Evolutionary conservation across 2,329 filamentous ascomycete genomes (phyloP).

Genomic region (Pseudogymnoascus sp.): DNA sequence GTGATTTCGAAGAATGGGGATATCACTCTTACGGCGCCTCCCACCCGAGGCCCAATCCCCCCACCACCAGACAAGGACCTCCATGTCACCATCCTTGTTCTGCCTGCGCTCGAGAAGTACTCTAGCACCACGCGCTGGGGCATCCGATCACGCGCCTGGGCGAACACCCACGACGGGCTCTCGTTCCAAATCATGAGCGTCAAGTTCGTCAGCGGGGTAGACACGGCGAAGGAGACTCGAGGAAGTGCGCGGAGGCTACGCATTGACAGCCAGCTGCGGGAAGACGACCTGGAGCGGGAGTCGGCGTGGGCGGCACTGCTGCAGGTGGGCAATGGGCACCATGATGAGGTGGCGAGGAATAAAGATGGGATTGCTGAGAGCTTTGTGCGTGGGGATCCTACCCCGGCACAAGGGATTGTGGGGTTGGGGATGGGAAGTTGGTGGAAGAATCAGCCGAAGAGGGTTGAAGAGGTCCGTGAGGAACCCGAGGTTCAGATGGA

Average conservation of each 20-base stretch:
- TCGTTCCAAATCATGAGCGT: slow-evolving; percentile 79
- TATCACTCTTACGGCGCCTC: slow-evolving; percentile 44
- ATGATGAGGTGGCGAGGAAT: not conserved
- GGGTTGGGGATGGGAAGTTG: slow-evolving; percentile 11
- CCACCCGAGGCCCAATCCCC: slow-evolving; percentile 50
- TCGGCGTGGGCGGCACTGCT: not conserved
- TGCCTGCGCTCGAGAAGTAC: slow-evolving; percentile 74
- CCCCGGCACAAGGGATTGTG: not conserved
- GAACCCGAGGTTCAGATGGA: not conserved
- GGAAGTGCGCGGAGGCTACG: slow-evolving; percentile 31
- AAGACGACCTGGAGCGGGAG: slow-evolving; percentile 17
- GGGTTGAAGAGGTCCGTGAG: not conserved
- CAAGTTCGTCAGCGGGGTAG: slow-evolving; percentile 75
- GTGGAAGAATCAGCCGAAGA: slow-evolving; percentile 7
- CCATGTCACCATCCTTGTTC: slow-evolving; percentile 76
- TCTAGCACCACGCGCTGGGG: slow-evolving; percentile 67
- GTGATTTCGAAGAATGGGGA: slow-evolving; percentile 27
- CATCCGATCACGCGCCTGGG: slow-evolving; percentile 74
- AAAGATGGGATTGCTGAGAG: not conserved
- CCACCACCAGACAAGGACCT: slow-evolving; percentile 65
- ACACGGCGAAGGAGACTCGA: slow-evolving; percentile 36
- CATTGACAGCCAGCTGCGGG: slow-evolving; percentile 14
- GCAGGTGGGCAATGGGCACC: not conserved
- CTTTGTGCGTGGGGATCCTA: slow-evolving; percentile 8
- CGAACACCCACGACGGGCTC: slow-evolving; percentile 48